phyloP scores from a whole-genome alignment of 495 filamentous ascomycete genomes.

The Aspergillus nidulans region DNA sequence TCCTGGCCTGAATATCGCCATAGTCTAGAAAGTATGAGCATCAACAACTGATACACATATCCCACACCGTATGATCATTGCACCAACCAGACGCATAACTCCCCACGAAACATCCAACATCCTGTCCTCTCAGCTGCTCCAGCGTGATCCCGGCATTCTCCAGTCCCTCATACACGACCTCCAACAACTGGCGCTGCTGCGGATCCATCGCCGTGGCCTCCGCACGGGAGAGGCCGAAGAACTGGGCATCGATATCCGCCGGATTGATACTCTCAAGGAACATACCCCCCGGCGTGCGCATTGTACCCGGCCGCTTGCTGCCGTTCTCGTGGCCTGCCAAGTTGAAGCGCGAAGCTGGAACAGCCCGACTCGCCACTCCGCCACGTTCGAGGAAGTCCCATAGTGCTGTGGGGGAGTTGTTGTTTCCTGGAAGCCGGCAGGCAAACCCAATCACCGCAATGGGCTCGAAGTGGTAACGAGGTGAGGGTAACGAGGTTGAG shows the following conservation, averaged over 20 bases:
- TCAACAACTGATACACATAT: not conserved
- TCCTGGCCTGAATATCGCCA: constrained; percentile 7
- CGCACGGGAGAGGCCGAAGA: constrained; percentile 1
- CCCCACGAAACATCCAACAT: constrained; percentile 26
- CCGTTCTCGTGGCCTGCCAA: constrained; percentile 1
- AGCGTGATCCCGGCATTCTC: constrained; percentile 44
- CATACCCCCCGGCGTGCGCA: constrained; percentile 7
- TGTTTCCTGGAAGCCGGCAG: constrained; percentile 10
- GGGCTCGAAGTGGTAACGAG: not conserved
- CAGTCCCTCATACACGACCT: constrained; percentile 47
- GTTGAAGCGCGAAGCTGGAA: constrained; percentile 1
- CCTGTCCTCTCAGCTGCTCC: constrained; percentile 16
- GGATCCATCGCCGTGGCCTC: not conserved
- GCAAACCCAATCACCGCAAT: constrained; percentile 6
- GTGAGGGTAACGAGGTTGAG: not conserved
- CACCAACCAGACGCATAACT: constrained; percentile 9
- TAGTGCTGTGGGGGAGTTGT: not conserved
- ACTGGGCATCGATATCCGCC: constrained; percentile 2
- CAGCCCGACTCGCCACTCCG: not conserved
- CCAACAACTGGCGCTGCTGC: constrained; percentile 33
- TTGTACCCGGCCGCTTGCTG: not conserved
- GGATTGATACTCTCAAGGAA: constrained; percentile 6
- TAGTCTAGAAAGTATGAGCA: constrained; percentile 18
- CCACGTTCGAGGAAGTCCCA: constrained; percentile 8
- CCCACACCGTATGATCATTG: not conserved